These are phyloP conservation scores for Alisma plantagoaquatica DNA, from an alignment of 106 monocot genomes.

Conservation along the genomic window DNA sequence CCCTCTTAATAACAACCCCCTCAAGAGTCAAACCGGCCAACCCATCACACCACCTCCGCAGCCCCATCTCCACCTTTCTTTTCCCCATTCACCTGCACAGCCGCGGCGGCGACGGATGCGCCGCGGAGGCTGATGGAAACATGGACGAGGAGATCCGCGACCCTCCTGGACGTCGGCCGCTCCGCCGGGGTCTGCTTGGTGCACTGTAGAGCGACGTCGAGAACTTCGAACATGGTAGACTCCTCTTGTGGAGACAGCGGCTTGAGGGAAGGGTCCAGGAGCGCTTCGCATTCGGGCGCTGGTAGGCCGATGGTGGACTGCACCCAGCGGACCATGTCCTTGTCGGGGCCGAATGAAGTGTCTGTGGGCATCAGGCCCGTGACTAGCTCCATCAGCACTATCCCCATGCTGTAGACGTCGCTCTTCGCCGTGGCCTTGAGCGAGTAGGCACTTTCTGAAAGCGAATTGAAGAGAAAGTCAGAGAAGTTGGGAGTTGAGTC, in stretches of 20 bases:
- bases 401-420: slow-evolving; percentile 93
- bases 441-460: slow-evolving; percentile 67
- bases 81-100: too few species aligned
- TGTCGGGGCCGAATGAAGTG: slow-evolving; percentile 32
- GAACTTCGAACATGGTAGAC: slow-evolving; percentile 43
- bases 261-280: slow-evolving; percentile 45
- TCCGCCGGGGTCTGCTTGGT: slow-evolving; percentile 47
- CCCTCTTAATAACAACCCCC: too few species aligned
- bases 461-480: too few species aligned
- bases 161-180: slow-evolving; percentile 56
- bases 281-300: slow-evolving; percentile 28
- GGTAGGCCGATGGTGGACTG: slow-evolving; percentile 19
- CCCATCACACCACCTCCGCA: too few species aligned
- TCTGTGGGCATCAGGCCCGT: slow-evolving; percentile 71
- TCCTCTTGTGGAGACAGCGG: slow-evolving; percentile 38
- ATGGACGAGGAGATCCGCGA: slow-evolving; percentile 43
- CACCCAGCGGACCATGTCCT: slow-evolving; percentile 81
- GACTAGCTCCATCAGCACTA: slow-evolving; percentile 88
- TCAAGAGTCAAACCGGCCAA: too few species aligned
- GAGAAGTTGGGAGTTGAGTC: not conserved
- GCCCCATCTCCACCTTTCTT: too few species aligned
- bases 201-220: slow-evolving; percentile 63
- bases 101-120: too few species aligned
- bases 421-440: slow-evolving; percentile 67
- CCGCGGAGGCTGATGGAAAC: too few species aligned